These are phyloP conservation scores for Saccharomyces eubayanus DNA, from an alignment of 805 yeast species.

Conservation along the genomic window DNA sequence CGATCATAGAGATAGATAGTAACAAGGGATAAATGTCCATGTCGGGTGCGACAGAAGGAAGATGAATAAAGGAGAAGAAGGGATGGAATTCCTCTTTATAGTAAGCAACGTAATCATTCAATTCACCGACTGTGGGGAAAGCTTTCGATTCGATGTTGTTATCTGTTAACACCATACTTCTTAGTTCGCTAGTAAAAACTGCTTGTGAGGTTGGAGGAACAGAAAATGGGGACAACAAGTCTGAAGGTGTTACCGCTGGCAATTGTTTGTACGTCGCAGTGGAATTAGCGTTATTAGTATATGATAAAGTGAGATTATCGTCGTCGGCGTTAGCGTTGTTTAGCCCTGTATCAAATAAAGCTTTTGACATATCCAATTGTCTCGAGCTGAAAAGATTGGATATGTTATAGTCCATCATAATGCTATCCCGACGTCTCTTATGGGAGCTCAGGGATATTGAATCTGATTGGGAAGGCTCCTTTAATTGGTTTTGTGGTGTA, in stretches of 20 bases:
- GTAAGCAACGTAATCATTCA: constrained; percentile 61
- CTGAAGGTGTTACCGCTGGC: not conserved
- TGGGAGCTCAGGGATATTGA: not conserved
- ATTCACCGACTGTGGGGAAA: constrained; percentile 65
- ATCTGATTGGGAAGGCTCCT: not conserved
- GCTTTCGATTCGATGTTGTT: constrained; percentile 48
- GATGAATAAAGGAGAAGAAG: constrained; percentile 77
- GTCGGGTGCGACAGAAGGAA: constrained; percentile 48
- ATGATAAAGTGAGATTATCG: not conserved
- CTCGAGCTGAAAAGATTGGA: constrained; percentile 54
- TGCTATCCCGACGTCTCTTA: not conserved
- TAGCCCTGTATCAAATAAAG: not conserved
- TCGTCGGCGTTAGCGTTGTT: not conserved
- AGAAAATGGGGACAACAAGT: not conserved
- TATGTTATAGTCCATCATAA: constrained; percentile 26
- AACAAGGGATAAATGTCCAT: constrained; percentile 56
- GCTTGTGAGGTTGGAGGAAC: not conserved
- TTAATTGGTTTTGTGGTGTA: not conserved
- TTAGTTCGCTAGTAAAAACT: constrained; percentile 41
- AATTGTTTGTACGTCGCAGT: not conserved
- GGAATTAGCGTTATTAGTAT: not conserved
- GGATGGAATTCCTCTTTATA: constrained; percentile 69
- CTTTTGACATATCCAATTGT: constrained; percentile 46
- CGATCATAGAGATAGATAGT: constrained; percentile 76
- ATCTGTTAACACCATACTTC: constrained; percentile 42